Conservation (phyloP, 805 yeast species). For the Cyberlindnera mississippiensis region DNA sequence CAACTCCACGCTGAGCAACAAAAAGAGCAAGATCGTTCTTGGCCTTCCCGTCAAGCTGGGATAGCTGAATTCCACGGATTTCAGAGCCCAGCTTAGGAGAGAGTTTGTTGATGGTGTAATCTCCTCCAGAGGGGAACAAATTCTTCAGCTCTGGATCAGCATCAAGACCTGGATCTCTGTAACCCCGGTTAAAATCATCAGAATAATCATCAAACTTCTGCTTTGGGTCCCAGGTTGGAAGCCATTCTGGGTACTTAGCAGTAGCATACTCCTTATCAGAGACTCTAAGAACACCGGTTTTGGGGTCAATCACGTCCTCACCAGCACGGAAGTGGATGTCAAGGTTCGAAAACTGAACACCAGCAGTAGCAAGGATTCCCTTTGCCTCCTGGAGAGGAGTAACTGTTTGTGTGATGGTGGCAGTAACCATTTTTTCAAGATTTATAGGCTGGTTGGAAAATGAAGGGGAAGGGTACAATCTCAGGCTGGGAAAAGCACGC, state of each 20-base stretch:
- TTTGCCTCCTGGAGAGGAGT: no score
- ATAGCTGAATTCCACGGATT: conserved; percentile 54
- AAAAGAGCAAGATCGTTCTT: conserved; percentile 67
- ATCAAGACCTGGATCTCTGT: conserved; percentile 55
- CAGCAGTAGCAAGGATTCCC: no score
- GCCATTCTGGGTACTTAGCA: conserved; percentile 47
- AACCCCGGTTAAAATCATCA: conserved; percentile 46
- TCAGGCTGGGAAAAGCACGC: no score
- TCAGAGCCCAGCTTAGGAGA: conserved; percentile 73
- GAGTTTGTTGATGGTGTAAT: conserved; percentile 35
- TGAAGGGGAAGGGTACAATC: no score
- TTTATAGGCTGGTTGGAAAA: no score
- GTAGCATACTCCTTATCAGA: conserved; percentile 37
- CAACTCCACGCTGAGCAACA: conserved; percentile 68
- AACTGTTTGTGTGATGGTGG: no score
- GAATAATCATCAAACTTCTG: conserved; percentile 46
- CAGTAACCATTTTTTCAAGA: no score
- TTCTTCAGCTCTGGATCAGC: conserved; percentile 57
- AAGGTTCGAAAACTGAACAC: no score
- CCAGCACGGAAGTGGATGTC: conserved; percentile 49
- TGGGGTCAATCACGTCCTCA: conserved; percentile 41
- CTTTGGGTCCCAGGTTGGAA: conserved; percentile 67
- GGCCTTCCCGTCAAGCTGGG: conserved; percentile 47
- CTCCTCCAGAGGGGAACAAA: conserved; percentile 39
- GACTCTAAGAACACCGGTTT: conserved; percentile 44